These are phyloP conservation scores for Mycena capillaripes DNA, from an alignment of 768 basidiomycete species.

Conservation along the genomic window DNA sequence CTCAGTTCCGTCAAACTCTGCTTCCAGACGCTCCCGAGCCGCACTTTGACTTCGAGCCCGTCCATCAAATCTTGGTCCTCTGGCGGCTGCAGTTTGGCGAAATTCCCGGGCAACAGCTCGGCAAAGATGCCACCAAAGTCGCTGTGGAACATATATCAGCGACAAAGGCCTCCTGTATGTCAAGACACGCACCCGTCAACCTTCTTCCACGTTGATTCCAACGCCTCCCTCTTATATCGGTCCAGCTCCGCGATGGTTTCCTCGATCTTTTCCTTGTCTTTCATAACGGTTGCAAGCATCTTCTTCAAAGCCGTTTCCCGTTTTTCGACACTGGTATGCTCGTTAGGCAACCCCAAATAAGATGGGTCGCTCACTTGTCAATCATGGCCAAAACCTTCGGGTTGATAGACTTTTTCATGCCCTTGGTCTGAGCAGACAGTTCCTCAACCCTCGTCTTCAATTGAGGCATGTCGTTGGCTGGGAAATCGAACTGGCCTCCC, in stretches of 20 bases:
- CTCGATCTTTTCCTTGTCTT: constrained; percentile 96
- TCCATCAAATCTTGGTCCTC: constrained; percentile 95
- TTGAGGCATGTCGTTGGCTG: constrained; percentile 68
- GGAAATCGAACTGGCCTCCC: constrained; percentile 88
- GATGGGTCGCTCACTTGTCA: constrained; percentile 74
- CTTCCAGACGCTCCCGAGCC: constrained; percentile 96
- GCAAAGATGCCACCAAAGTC: constrained; percentile 98
- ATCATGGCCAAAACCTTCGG: constrained; percentile 97
- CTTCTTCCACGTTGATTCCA: constrained; percentile 96
- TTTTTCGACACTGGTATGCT: constrained; percentile 86
- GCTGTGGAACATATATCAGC: constrained; percentile 56
- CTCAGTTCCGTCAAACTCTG: constrained; percentile 96
- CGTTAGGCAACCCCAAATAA: neutral
- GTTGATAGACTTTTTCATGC: constrained; percentile 96
- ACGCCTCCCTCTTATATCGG: constrained; percentile 92
- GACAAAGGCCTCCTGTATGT: neutral
- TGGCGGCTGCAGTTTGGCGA: constrained; percentile 93
- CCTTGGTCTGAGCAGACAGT: constrained; percentile 82
- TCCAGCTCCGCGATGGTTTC: constrained; percentile 94
- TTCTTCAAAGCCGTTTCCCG: constrained; percentile 88
- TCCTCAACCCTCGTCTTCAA: constrained; percentile 77
- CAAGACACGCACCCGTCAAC: constrained; percentile 84
- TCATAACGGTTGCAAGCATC: constrained; percentile 89
- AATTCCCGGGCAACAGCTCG: constrained; percentile 95
- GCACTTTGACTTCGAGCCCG: constrained; percentile 97